Evolutionary conservation across 805 yeast species (phyloP).

Genomic region (Debaryomyces hansenii): DNA sequence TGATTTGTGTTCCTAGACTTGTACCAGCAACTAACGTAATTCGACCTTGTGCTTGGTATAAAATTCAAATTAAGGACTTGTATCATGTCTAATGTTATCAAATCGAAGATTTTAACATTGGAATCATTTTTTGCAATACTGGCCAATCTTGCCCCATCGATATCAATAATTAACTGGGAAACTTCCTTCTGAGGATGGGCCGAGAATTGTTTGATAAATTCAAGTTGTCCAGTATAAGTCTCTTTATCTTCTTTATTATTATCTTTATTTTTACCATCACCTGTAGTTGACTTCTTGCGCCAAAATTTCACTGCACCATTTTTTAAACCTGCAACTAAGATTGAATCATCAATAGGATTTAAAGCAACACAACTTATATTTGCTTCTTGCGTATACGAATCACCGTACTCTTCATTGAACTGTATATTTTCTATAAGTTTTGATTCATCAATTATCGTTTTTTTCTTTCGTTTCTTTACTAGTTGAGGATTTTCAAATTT

Average conservation of each 20-base stretch:
- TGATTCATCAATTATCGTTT: conserved; percentile 2
- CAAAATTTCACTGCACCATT: conserved; percentile 23
- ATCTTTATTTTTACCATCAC: conserved; percentile 1
- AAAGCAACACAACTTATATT: conserved; percentile 11
- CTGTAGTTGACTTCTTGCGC: conserved; percentile 6
- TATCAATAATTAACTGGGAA: conserved; percentile 14
- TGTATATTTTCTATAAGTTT: background rate
- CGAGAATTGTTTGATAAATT: conserved; percentile 13
- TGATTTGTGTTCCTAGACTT: conserved; percentile 4
- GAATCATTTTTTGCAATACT: conserved; percentile 18
- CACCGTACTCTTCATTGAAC: conserved; percentile 1
- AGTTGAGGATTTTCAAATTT: background rate
- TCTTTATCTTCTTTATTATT: conserved; percentile 6
- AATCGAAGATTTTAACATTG: conserved; percentile 18
- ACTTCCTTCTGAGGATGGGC: conserved; percentile 16
- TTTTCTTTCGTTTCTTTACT: background rate
- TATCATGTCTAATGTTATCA: conserved; percentile 21
- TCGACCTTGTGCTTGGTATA: conserved; percentile 9
- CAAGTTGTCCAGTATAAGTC: conserved; percentile 6
- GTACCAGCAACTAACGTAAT: conserved; percentile 13
- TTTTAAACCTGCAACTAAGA: conserved; percentile 16
- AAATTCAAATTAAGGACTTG: conserved; percentile 16
- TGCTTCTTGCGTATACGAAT: conserved; percentile 11
- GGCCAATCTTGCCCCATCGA: conserved; percentile 13
- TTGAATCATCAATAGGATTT: conserved; percentile 9